Percentiles rank a stretch among this genome's conserved stretches.
These are phyloP conservation scores for Quercus gilva DNA, from an alignment of 306 rosid genomes.

Conservation along the genomic window DNA sequence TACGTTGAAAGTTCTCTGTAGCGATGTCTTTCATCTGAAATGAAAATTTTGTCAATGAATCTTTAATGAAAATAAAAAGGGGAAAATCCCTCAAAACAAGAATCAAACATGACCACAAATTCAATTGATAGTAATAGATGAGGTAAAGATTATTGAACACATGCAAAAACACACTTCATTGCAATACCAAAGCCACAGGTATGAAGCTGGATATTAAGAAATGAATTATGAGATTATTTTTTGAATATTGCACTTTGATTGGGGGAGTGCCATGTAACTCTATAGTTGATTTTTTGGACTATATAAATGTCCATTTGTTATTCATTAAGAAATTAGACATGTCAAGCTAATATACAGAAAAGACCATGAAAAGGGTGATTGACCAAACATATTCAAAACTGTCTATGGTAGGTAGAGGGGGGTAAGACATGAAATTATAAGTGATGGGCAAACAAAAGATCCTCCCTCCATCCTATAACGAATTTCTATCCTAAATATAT, in stretches of 20 bases:
- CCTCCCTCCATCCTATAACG: neutral
- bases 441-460: neutral
- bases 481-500: neutral
- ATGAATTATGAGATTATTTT: too few species aligned
- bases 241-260: too few species aligned
- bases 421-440: neutral
- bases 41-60: constrained; percentile 2
- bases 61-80: constrained; percentile 1
- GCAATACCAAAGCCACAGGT: neutral
- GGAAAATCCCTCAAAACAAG: neutral
- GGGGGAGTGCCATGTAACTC: too few species aligned
- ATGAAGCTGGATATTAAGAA: too few species aligned
- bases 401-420: neutral
- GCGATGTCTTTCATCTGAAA: constrained; percentile 86
- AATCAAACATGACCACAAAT: neutral
- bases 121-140: neutral
- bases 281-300: too few species aligned
- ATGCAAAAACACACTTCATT: neutral
- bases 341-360: neutral
- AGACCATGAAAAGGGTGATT: neutral
- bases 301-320: too few species aligned
- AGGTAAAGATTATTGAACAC: neutral
- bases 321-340: too few species aligned
- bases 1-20: constrained; percentile 86
- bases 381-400: neutral